Evolutionary conservation across 2,329 filamentous ascomycete genomes (phyloP), one percentile per base, ranked within the genome.

Genomic region (Epicoccum nigrum): DNA sequence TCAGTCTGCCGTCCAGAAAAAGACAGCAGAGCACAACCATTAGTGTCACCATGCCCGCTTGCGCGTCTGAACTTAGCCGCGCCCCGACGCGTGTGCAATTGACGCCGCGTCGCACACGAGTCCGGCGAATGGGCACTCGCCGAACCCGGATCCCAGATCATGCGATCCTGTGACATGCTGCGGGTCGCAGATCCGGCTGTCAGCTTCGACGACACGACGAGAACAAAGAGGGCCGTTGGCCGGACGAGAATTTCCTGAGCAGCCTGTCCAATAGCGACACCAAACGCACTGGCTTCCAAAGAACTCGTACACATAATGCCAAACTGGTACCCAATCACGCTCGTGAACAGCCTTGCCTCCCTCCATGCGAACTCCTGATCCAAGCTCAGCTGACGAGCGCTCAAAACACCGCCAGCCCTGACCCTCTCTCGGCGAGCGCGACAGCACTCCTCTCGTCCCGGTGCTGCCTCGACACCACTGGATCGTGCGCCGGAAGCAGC

Each of bases 371-470:
- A 52, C 49, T 30, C 37, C 27, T 52, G 49, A 46, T 38, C 49
- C 33, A 52, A 52, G 49, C 49, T 52, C 49, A 43, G 49, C 49
- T 46, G 43, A 46, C 33, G 27, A 46, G 4, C 16, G 28, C 33
- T 28, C 32, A 20, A 38, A 38, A 19, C 31, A 31, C 38, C 32
- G 45, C n/a, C n/a, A 11, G 25, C 15, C 27, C 17, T 6, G 20
- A 15, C 11, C 9, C 30, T 6, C 7, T 25, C 17, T 12, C 25
- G 31, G 38, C 31, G 12, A 46, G 13, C 27, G 21, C 37, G 11
- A 17, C n/a, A 25, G 8, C 15, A 28, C 16, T 15, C 37, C 12
- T 13, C 4, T 19, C 21, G 2, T 16, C 4, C 2, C 9, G 15
- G n/a, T 12, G 3, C 4, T 13, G 25, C 13, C 19, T 17, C 8